Conservation (phyloP, 2,329 filamentous ascomycete genomes). For the Pseudodiploospora longispora region DNA sequence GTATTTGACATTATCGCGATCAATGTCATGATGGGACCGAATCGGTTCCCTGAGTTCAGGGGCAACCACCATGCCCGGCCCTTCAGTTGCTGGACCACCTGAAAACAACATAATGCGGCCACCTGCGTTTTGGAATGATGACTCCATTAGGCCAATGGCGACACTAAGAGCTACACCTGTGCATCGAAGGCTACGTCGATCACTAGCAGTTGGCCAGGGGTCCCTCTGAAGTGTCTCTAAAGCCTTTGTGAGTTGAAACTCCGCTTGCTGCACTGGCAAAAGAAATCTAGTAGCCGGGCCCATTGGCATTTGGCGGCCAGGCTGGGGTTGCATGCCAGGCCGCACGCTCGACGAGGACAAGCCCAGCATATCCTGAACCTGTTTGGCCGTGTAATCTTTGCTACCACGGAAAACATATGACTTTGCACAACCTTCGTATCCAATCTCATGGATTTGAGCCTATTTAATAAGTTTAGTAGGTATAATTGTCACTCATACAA, state of each 20-base stretch:
- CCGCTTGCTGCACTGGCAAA: constrained; percentile 87
- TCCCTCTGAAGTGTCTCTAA: constrained; percentile 94
- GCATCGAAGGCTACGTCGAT: constrained; percentile 82
- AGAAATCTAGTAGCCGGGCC: constrained; percentile 85
- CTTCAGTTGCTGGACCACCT: constrained; percentile 89
- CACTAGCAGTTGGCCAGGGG: constrained; percentile 93
- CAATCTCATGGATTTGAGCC: constrained; percentile 95
- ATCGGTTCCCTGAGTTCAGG: constrained; percentile 94
- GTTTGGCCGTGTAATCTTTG: constrained; percentile 97
- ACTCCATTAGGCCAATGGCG: constrained; percentile 84
- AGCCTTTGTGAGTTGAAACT: constrained; percentile 94
- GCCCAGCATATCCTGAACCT: constrained; percentile 99
- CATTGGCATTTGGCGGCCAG: constrained; percentile 66
- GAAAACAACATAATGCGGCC: constrained; percentile 96
- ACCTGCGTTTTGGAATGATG: constrained; percentile 90
- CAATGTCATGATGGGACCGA: constrained; percentile 96
- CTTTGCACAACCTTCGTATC: constrained; percentile 96
- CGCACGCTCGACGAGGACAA: constrained; percentile 65
- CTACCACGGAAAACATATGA: constrained; percentile 96
- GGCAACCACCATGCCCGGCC: constrained; percentile 92
- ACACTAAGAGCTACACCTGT: constrained; percentile 96
- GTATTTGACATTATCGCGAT: constrained; percentile 97
- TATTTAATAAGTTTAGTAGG: constrained; percentile 23
- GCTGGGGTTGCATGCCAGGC: constrained; percentile 65
- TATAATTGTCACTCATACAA: neutral